A percentile compares a stretch with the other conserved stretches of the same genome.
Evolutionary conservation across 495 filamentous ascomycete genomes (phyloP).

Genomic region (Pseudotulostoma volvatum): DNA sequence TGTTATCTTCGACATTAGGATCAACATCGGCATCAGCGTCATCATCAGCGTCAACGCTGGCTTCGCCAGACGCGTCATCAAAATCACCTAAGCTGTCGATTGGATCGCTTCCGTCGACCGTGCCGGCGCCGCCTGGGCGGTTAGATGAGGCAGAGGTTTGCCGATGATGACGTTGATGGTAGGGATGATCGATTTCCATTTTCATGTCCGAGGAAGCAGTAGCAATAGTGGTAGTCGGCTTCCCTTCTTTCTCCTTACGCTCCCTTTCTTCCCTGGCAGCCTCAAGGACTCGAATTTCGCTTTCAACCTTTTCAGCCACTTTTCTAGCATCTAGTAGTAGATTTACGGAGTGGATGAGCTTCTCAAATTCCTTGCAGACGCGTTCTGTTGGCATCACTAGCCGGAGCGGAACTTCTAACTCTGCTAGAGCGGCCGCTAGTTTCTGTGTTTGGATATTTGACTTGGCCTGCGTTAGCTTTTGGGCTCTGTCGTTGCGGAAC

Average conservation of each 20-base stretch:
- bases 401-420: constrained; percentile 62
- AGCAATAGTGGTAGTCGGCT: background rate
- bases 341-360: constrained; percentile 56
- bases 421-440: constrained; percentile 57
- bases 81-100: background rate
- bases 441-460: constrained; percentile 65
- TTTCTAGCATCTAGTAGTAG: constrained; percentile 69
- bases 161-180: too few relatives aligned
- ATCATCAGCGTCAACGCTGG: constrained; percentile 4
- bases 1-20: constrained; percentile 3
- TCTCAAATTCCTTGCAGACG: constrained; percentile 68
- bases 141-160: too few relatives aligned
- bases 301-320: constrained; percentile 67
- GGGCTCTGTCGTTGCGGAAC: constrained; percentile 73
- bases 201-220: constrained; percentile 5
- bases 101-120: background rate
- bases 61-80: background rate
- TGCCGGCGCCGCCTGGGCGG: too few relatives aligned
- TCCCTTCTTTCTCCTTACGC: constrained; percentile 14
- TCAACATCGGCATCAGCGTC: constrained; percentile 2
- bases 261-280: constrained; percentile 47
- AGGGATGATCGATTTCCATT: too few relatives aligned
- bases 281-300: constrained; percentile 59
- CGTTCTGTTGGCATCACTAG: constrained; percentile 73
- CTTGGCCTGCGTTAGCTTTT: constrained; percentile 70